phyloP scores from a whole-genome alignment of 257 asterid species.

The Nicotiana sylvestris region DNA sequence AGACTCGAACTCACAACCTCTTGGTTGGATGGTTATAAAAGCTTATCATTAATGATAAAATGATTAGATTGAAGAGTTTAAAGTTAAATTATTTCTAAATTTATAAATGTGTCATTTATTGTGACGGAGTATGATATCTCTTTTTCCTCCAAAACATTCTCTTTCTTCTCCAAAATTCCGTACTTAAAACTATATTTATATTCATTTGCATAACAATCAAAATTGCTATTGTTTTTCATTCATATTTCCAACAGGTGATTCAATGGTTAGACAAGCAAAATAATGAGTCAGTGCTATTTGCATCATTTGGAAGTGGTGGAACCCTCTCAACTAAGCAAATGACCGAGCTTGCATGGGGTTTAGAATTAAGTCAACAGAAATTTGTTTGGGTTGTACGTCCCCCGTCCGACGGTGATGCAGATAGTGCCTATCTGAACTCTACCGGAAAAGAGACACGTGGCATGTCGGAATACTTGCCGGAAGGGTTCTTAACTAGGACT shows the following conservation, averaged over 20 bases:
- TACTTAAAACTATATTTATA: too few relatives aligned
- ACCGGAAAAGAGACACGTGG: neutral
- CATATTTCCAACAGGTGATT: neutral
- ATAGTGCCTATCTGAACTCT: neutral
- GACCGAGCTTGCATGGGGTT: conserved; percentile 16
- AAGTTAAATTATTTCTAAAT: too few relatives aligned
- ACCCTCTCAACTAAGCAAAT: neutral
- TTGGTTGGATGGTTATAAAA: too few relatives aligned
- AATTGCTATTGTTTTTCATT: neutral
- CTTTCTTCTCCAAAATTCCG: too few relatives aligned
- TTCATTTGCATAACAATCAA: too few relatives aligned
- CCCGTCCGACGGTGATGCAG: neutral
- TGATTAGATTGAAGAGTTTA: too few relatives aligned
- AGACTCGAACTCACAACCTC: too few relatives aligned
- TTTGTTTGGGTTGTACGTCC: conserved; percentile 3
- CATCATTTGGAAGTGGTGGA: conserved; percentile 19
- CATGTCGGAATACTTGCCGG: neutral
- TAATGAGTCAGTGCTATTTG: neutral
- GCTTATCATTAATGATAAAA: too few relatives aligned
- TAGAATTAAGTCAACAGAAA: conserved; percentile 7
- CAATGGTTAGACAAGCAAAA: conserved; percentile 4
- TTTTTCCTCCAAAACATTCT: too few relatives aligned
- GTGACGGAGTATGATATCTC: too few relatives aligned
- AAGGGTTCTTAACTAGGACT: conserved; percentile 4
- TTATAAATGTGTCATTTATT: too few relatives aligned